A percentile compares a stretch with the other conserved stretches of the same genome.
Conservation (phyloP, 306 rosid species). For the Albizia julibrissin region DNA sequence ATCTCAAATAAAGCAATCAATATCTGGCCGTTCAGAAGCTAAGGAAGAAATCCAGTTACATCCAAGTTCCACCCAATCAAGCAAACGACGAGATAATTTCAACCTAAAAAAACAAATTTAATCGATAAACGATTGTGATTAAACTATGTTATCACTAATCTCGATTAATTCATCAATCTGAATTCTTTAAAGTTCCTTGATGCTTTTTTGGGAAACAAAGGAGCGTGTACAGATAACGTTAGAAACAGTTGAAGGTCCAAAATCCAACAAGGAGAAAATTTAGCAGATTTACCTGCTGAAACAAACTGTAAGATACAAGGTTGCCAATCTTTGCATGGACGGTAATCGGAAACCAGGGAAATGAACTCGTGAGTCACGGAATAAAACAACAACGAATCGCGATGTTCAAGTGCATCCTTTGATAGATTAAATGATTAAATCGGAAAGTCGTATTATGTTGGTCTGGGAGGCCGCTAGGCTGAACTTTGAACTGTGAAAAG, state of each 20-base stretch:
- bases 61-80: slow-evolving; percentile 13
- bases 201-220: neutral
- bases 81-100: neutral
- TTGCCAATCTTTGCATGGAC: neutral
- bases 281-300: neutral
- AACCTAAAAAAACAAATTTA: neutral
- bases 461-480: neutral
- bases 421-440: neutral
- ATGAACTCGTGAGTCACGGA: neutral
- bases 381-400: neutral
- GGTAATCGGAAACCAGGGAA: neutral
- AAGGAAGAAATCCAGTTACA: neutral
- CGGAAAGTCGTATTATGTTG: neutral
- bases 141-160: neutral
- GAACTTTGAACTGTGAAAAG: neutral
- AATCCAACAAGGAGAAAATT: too few relatives aligned
- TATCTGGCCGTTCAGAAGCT: neutral
- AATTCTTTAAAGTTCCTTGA: neutral
- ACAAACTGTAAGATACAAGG: neutral
- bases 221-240: neutral
- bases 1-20: slow-evolving; percentile 14
- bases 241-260: neutral
- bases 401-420: neutral
- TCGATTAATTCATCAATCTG: neutral
- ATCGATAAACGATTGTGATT: neutral